Evolutionary conservation across 169 alveolate species (phyloP), one percentile per base, ranked within the genome.

Genomic region (Theileria parva): DNA sequence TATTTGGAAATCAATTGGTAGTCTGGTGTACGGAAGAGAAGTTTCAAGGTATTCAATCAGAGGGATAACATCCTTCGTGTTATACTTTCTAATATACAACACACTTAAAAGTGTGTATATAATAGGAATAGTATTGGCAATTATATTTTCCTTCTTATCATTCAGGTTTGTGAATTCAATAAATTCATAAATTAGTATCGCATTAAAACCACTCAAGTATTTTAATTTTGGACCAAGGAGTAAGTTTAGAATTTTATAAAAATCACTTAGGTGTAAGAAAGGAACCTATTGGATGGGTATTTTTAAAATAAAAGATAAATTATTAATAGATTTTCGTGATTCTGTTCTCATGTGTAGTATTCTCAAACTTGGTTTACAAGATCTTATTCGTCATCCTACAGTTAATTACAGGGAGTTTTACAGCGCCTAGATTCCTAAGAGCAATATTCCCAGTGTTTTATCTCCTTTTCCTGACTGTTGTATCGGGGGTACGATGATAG

Each of bases 211-310:
- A 7, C 60, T 85, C 30, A 27, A 74, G 28, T 48, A 39, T n/a
- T 73, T 85, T 25, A 77, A 85, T 15, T 27, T 85, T 19, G 69
- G 83, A 15, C 81, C 85, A 8, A 64, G 79, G 25, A 65, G 91
- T 85, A 63, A 8, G 91, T 74, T 65, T 7, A 15, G 3, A 25
- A 19, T n/a, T 51, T 57, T 13, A 59, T 0, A 34, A 70, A n/a
- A 0, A 21, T 6, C 32, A 25, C 15, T 17, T 61, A 85, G 91
- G 59, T 51, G 64, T 85, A 12, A 34, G 85, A 51, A 77, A 85
- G 78, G 87, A 85, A 59, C 91, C 91, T 7, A 74, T 85, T 19
- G 91, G 91, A 53, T 85, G 91, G 91, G 91, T 85, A 79, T 13
- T 48, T 32, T 60, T 34, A 17, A 21, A 17, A 19, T 32, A 39